phyloP scores from a whole-genome alignment of 202 grass and related monocot genomes.

The Dendrocalamus latiflorus region DNA sequence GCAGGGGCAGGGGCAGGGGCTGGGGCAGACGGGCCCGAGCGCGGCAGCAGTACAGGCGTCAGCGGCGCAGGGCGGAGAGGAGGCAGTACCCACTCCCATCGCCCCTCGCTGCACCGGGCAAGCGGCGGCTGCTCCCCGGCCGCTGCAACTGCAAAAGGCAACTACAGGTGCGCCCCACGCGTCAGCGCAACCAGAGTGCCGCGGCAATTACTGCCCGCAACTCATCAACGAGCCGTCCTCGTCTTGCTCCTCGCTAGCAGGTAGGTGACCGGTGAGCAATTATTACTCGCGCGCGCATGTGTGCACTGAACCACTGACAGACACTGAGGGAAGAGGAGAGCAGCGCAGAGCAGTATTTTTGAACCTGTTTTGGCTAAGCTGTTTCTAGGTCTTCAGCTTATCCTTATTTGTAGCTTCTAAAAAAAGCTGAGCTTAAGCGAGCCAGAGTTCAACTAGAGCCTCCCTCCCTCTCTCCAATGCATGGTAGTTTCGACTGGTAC shows the following conservation, averaged over 20 bases:
- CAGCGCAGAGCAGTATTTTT: not conserved
- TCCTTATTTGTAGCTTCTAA: not conserved
- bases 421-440: not conserved
- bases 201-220: not conserved
- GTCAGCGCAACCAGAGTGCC: not conserved
- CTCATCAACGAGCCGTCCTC: not conserved
- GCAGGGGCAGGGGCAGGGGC: not conserved
- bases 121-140: not conserved
- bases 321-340: not conserved
- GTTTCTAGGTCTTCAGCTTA: not conserved
- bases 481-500: not conserved
- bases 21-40: not conserved
- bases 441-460: not conserved
- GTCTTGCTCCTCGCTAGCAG: slow-evolving; percentile 12
- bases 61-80: slow-evolving; percentile 13
- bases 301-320: slow-evolving; percentile 16
- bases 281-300: slow-evolving; percentile 45
- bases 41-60: slow-evolving; percentile 4
- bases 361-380: not conserved
- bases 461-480: not conserved
- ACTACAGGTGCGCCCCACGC: slow-evolving; percentile 6
- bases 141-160: slow-evolving; percentile 26
- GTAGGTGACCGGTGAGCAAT: slow-evolving; percentile 28
- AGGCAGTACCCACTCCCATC: not conserved
- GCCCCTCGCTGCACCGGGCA: not conserved